Percentiles rank a stretch among this genome's conserved stretches.
phyloP scores from a whole-genome alignment of 768 basidiomycete species.

The Kwoniella dejecticola region DNA sequence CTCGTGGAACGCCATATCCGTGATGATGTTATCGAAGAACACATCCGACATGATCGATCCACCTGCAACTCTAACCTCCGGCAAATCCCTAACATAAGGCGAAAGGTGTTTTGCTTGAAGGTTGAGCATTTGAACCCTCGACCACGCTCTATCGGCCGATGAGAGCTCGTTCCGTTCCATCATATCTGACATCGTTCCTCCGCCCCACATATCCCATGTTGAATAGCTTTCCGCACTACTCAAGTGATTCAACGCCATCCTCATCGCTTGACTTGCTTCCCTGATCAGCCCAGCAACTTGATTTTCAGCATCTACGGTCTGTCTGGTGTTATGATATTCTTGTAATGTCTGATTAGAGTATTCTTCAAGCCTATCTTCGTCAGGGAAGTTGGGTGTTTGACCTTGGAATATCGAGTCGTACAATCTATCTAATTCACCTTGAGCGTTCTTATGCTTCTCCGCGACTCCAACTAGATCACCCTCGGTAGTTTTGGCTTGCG shows the following conservation, averaged over 20 bases:
- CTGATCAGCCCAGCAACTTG: not conserved
- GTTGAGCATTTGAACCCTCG: constrained; percentile 1
- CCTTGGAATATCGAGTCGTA: constrained; percentile 5
- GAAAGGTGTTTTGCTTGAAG: constrained; percentile 1
- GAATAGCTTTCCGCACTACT: not conserved
- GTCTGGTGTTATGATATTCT: not conserved
- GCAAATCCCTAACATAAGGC: not conserved
- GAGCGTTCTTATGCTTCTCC: constrained; percentile 2
- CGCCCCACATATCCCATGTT: constrained; percentile 12
- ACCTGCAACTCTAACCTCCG: not conserved
- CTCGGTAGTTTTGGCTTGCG: not conserved
- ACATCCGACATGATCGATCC: constrained; percentile 9
- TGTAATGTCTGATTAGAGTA: not conserved
- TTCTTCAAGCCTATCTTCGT: not conserved
- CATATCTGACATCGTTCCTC: constrained; percentile 13
- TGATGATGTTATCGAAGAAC: constrained; percentile 8
- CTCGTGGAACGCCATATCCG: constrained; percentile 8
- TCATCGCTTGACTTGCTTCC: not conserved
- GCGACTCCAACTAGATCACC: not conserved
- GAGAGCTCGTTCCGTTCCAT: constrained; percentile 5
- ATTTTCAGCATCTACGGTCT: not conserved
- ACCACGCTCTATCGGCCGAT: not conserved
- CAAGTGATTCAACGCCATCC: not conserved
- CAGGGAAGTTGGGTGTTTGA: not conserved
- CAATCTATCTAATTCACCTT: constrained; percentile 1